Base-by-base conservation (phyloP, 2,329 filamentous ascomycete species). In the Sclerotinia subarctica region DNA sequence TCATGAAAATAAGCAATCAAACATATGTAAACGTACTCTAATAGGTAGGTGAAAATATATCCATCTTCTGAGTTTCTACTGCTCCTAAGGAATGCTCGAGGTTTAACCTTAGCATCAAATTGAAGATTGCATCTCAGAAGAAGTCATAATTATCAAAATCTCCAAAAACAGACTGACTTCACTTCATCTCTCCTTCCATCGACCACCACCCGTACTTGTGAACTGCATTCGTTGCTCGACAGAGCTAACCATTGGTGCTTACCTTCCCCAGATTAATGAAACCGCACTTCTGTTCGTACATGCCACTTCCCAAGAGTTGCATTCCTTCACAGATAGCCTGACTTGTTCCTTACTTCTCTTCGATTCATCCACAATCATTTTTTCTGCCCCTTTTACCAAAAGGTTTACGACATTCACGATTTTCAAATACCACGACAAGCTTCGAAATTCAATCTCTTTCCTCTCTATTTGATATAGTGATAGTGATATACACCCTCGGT, bases 221-320 rank as follows among this genome's bases (percentile, higher is more conserved):
- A 44, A 56, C 47, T 26, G 35, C 32, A 21, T 52, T 46, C 24
- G 46, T 64, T 64, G 26, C 59, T 68, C 68, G 52, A 35, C 53
- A 68, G 53, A 68, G 53, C 72, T 51, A 68, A 44, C 72, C 72
- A 72, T 68, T 74, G 69, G 69, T 70, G 70, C 70, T 64, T 69
- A 52, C 73, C 70, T 73, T 73, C 75, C 75, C 74, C 72, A 68
- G 72, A 74, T 73, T 74, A 62, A 69, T 74, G 72, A 76, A 75
- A 74, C 74, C 38, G 29, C 44, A 66, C 35, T 1, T 24, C 8
- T 51, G 26, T 59, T 29, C 51, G 15, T 66, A 21, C 53, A 66
- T 66, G 64, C 64, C 64, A 8, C 53, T 59, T 66, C 64, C 64
- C 32, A 51, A 42, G 32, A 49, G 64, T 51, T 47, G 64, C 54